phyloP scores from a whole-genome alignment of 179 eudicot species.

The Amaranthus tricolor region DNA sequence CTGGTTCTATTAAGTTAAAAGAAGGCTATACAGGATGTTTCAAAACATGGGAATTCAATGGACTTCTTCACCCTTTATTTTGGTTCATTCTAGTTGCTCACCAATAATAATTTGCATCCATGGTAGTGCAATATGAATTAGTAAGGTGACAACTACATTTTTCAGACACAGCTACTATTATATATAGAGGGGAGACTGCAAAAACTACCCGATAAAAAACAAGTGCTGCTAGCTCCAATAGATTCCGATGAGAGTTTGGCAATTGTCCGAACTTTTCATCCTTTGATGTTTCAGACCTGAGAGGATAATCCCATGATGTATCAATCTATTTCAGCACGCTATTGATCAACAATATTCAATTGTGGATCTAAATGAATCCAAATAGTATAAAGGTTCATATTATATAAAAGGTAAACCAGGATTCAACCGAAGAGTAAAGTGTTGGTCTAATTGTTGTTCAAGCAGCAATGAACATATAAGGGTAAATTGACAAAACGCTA shows the following conservation, averaged over 20 bases:
- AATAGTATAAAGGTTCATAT: background rate
- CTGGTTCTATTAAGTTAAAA: background rate
- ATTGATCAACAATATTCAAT: background rate
- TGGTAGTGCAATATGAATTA: background rate
- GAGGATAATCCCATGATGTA: conserved; percentile 8
- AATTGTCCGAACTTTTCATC: conserved; percentile 66
- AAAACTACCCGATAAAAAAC: conserved; percentile 76
- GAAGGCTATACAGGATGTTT: background rate
- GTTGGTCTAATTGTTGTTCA: background rate
- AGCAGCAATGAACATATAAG: background rate
- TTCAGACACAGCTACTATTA: background rate
- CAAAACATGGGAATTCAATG: background rate
- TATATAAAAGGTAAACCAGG: background rate
- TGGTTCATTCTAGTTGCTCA: background rate
- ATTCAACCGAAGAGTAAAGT: background rate
- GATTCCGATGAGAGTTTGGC: conserved; percentile 56
- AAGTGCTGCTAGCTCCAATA: conserved; percentile 85
- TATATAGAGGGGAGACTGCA: conserved; percentile 6
- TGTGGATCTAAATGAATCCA: background rate
- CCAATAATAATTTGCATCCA: background rate
- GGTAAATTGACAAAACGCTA: conserved; percentile 20
- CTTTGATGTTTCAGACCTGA: conserved; percentile 66
- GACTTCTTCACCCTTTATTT: background rate
- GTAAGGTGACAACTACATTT: background rate
- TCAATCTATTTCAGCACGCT: conserved; percentile 4